Base-by-base conservation (phyloP, 2,329 filamentous ascomycete genomes). In the Colletotrichum spaethianum region DNA sequence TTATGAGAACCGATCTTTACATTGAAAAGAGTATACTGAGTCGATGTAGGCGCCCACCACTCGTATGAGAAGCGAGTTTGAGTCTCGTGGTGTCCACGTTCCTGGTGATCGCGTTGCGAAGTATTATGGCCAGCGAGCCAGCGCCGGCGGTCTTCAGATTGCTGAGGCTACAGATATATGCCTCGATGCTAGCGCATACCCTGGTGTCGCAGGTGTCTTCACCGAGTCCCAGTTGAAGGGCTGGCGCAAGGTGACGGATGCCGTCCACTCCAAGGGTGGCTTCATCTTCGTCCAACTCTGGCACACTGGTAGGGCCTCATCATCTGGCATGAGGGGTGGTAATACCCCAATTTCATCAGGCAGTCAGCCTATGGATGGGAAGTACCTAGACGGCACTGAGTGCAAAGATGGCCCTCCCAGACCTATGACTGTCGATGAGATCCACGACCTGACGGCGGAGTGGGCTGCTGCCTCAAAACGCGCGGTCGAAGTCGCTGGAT, bases 261-360 rank as follows among this genome's bases (percentile, higher is more conserved):
- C 87, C 0, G 90, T 93, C 0, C 92, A 94, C 78, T 83, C 83
- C 31, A 91, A 91, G 76, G 88, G 88, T 7, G 86, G 85, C 28
- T 89, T 85, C 76, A 89, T 93, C 63, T 92, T 85, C 79, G 78
- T 86, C 1, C 92, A 93, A 76, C 82, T 93, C 0, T 93, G 90
- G 85, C 86, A 86, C 0, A 82, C 90, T 7, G 91, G 92, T 5
- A 86, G 92, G 2, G 85, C 86, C 3, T 79, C 66, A 0, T 70
- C 83, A 26, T 65, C 72, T 0, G 76, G 76, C 2, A 75, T n/a
- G 68, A 76, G 18, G 66, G 76, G 6, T 14, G 71, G 31, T 73
- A 74, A 20, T 78, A 82, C 57, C 77, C 78, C 0, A 59, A 78
- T 16, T 73, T 82, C 26, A n/a, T 78, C 2, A 73, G 70, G 0